These are phyloP conservation scores for Nemania sp. DNA, from an alignment of 2,329 filamentous ascomycete genomes.

Conservation along the genomic window DNA sequence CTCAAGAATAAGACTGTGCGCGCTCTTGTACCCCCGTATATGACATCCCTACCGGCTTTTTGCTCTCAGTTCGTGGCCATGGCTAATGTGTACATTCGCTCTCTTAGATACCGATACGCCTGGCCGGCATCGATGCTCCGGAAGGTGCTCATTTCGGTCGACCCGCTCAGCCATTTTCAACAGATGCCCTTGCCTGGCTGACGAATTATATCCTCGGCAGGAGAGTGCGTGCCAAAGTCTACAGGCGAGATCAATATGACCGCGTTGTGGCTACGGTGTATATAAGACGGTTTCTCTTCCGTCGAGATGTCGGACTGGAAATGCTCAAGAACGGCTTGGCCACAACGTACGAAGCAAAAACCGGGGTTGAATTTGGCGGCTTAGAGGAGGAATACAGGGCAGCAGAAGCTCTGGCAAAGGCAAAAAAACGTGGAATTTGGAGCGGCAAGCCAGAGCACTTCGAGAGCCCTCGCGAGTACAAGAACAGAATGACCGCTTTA, in stretches of 20 bases:
- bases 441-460: constrained; percentile 61
- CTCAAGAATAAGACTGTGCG: constrained; percentile 77
- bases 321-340: constrained; percentile 86
- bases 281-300: constrained; percentile 68
- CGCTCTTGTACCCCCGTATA: constrained; percentile 31
- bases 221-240: constrained; percentile 80
- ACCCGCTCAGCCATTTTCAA: constrained; percentile 79
- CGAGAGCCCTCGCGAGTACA: constrained; percentile 89
- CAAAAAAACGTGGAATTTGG: constrained; percentile 75
- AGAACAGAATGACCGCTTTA: constrained; percentile 55
- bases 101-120: constrained; percentile 78
- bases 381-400: constrained; percentile 65
- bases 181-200: constrained; percentile 84
- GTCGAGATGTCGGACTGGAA: constrained; percentile 81
- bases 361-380: constrained; percentile 84
- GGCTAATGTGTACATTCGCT: constrained; percentile 14
- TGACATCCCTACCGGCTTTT: not conserved
- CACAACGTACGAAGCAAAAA: constrained; percentile 92
- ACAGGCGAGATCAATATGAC: constrained; percentile 88
- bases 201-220: constrained; percentile 69
- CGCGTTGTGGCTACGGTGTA: constrained; percentile 86
- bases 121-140: constrained; percentile 92
- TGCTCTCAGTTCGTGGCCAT: not conserved
- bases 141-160: constrained; percentile 91
- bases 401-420: constrained; percentile 69